Base-by-base conservation (phyloP, 495 filamentous ascomycete genomes). In the Filosporella fistucella region DNA sequence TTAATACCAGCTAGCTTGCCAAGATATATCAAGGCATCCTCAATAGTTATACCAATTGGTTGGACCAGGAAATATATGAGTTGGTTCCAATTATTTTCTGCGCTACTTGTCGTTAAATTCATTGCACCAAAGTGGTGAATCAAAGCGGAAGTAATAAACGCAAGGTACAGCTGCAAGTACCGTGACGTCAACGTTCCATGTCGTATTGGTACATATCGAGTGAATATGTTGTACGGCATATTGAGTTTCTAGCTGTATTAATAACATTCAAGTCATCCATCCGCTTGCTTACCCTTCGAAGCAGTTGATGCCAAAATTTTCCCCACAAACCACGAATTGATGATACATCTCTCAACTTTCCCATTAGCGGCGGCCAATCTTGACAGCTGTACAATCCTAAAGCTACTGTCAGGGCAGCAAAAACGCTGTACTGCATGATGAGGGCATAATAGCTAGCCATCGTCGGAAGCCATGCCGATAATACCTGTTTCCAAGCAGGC, bases 51-150 rank as follows among this genome's bases (percentile, higher is more conserved):
- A 32, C 51, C 52, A 11, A 55, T 38, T 2, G 58, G 58, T 29
- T 61, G 58, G 34, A 43, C 11, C 51, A 58, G 42, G 42, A 61
- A 61, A 25, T 50, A 61, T 3, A 48, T 34, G 11, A 54, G 7
- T 38, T 58, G 51, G 32, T 39, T 35, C 20, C 36, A 21, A 35
- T 57, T 54, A 6, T 41, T 32, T 22, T 44, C 33, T 14, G 25
- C 13, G 33, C 34, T 18, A 13, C 33, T 47, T n/a, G 35, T 44
- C 3, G 52, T 20, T 24, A 51, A 32, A 23, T 43, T 57, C 45
- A 46, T 16, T 3, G 50, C 42, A 24, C 50, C 50, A 18, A 47
- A 3, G 16, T 49, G 46, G 32, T 58, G 58, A 7, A 55, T 26
- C 9, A 21, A 5, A 21, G 49, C 45, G 18, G 55, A 52, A 23